phyloP scores from a whole-genome alignment of 306 rosid species.

The Rubus parviflorus region DNA sequence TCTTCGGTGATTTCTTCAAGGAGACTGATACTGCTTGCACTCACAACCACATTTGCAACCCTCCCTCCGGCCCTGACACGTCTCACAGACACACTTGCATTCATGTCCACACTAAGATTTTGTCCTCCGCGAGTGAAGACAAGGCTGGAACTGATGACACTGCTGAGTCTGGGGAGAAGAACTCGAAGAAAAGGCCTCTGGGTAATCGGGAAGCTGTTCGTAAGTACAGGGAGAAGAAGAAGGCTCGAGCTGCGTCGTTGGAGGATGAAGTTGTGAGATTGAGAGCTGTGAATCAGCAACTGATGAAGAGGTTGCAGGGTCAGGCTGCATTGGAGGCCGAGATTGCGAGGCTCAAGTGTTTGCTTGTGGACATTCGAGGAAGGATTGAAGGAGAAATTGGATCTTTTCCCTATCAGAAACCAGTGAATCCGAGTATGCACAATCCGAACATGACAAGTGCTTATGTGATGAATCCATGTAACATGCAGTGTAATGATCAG shows the following conservation, averaged over 20 bases:
- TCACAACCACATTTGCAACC: conserved; percentile 97
- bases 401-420: conserved; percentile 79
- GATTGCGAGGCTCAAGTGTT: conserved; percentile 85
- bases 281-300: conserved; percentile 77
- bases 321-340: conserved; percentile 92
- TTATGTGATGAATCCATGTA: conserved; percentile 78
- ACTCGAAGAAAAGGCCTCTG: conserved; percentile 62
- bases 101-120: conserved; percentile 87
- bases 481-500: conserved; percentile 79
- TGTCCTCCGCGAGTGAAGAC: conserved; percentile 64
- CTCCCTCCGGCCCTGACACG: conserved; percentile 81
- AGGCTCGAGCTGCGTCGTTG: conserved; percentile 78
- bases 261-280: conserved; percentile 87
- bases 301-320: conserved; percentile 82
- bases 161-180: conserved; percentile 75
- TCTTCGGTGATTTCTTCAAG: conserved; percentile 73
- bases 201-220: conserved; percentile 95
- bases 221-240: conserved; percentile 95
- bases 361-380: conserved; percentile 95
- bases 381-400: conserved; percentile 99
- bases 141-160: conserved; percentile 72
- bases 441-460: conserved; percentile 42
- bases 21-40: conserved; percentile 78
- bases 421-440: conserved; percentile 40
- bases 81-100: conserved; percentile 94